phyloP scores from a whole-genome alignment of 169 alveolate genomes.

The Eimeria acervulina region DNA sequence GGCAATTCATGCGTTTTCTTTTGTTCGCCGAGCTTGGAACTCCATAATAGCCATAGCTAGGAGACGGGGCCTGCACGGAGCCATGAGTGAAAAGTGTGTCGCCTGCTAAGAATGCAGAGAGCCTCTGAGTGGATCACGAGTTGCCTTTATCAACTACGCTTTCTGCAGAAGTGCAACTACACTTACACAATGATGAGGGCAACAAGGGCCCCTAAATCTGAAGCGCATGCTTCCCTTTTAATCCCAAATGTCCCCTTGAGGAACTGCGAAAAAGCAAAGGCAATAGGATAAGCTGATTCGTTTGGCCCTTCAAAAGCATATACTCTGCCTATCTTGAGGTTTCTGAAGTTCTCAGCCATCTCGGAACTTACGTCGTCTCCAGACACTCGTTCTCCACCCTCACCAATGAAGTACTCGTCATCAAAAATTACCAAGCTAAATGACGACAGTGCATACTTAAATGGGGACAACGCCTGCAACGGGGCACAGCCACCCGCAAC shows the following conservation, averaged over 20 bases:
- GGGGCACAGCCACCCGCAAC: background rate
- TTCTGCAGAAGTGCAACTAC: background rate
- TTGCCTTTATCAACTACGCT: background rate
- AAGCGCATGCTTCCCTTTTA: slow-evolving; percentile 1
- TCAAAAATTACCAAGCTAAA: slow-evolving; percentile 50
- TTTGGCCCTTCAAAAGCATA: background rate
- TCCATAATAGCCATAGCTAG: slow-evolving; percentile 57
- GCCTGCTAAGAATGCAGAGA: background rate
- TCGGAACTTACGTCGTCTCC: slow-evolving; percentile 73
- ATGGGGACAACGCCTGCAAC: slow-evolving; percentile 73
- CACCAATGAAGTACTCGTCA: slow-evolving; percentile 52
- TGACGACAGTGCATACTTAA: slow-evolving; percentile 61
- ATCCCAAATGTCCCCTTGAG: slow-evolving; percentile 67
- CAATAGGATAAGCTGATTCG: background rate
- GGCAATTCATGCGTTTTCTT: slow-evolving; percentile 45
- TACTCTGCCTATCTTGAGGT: background rate
- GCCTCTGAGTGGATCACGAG: background rate
- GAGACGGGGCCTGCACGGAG: slow-evolving; percentile 63
- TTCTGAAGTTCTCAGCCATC: background rate
- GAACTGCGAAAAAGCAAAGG: slow-evolving; percentile 40
- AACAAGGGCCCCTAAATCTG: slow-evolving; percentile 63
- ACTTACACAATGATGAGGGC: slow-evolving; percentile 45
- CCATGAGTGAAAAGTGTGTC: background rate
- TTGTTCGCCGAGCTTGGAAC: slow-evolving; percentile 63
- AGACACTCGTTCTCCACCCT: slow-evolving; percentile 41